Percentiles rank a stretch among this genome's conserved stretches.
These are phyloP conservation scores for Scutellaria barbata DNA, from an alignment of 257 asterid species.

Conservation along the genomic window DNA sequence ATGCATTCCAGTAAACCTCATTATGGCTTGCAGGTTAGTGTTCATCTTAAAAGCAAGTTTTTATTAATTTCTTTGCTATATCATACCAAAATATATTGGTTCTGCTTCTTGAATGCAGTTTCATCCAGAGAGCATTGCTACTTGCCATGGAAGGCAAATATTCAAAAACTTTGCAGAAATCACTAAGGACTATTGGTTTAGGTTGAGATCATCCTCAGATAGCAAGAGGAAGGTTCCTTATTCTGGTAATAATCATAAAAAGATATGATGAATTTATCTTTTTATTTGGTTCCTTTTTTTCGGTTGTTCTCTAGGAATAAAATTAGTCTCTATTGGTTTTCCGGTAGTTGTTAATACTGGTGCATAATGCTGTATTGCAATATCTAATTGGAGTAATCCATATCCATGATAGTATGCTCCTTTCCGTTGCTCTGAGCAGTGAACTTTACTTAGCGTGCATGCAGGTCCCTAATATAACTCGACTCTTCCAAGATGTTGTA, in stretches of 20 bases:
- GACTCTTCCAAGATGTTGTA: conserved; percentile 55
- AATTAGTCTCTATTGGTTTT: neutral
- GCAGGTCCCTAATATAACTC: conserved; percentile 76
- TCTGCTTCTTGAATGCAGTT: conserved; percentile 55
- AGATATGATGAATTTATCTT: conserved; percentile 18
- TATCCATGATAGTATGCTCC: conserved; percentile 28
- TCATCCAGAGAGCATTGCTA: conserved; percentile 96
- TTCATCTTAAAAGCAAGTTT: conserved; percentile 21
- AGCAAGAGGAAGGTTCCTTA: conserved; percentile 47
- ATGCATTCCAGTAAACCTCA: conserved; percentile 94
- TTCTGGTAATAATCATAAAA: conserved; percentile 64
- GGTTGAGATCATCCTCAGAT: conserved; percentile 58
- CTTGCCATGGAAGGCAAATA: conserved; percentile 80
- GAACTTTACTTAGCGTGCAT: conserved; percentile 86
- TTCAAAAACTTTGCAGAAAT: conserved; percentile 85
- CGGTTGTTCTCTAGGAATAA: neutral
- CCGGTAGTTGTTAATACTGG: neutral
- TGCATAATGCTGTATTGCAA: neutral
- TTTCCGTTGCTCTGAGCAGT: conserved; percentile 76
- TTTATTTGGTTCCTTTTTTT: conserved; percentile 10
- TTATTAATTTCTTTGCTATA: neutral
- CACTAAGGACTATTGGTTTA: conserved; percentile 81
- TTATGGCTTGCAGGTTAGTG: conserved; percentile 87
- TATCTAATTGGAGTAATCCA: conserved; percentile 19
- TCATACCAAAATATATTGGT: conserved; percentile 24